phyloP scores from a whole-genome alignment of 2,329 filamentous ascomycete species.

The Paecilomyces formosus region DNA sequence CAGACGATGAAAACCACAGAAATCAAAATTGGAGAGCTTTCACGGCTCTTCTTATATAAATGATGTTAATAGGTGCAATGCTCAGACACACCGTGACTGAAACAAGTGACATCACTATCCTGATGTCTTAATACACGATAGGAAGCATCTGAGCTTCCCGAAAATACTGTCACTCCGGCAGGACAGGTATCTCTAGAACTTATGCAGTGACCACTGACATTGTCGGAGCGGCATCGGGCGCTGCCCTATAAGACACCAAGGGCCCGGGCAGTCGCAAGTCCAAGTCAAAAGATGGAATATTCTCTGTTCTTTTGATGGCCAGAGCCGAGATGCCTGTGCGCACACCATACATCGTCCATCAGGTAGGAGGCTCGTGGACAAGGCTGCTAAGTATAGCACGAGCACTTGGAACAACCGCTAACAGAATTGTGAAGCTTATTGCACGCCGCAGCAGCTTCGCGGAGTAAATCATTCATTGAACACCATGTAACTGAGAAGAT shows the following conservation, averaged over 20 bases:
- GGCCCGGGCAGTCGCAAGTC: too few relatives aligned
- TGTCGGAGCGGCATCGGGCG: too few relatives aligned
- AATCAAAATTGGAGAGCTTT: too few relatives aligned
- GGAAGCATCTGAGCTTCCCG: not conserved
- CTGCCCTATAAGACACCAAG: too few relatives aligned
- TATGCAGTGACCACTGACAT: too few relatives aligned
- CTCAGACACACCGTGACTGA: not conserved
- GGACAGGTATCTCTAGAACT: not conserved
- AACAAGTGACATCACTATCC: not conserved
- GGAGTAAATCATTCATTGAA: not conserved
- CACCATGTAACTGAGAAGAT: not conserved
- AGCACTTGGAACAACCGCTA: too few relatives aligned
- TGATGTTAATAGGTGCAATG: not conserved
- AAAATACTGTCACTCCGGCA: not conserved
- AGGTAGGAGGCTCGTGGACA: too few relatives aligned
- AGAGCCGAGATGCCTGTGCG: too few relatives aligned
- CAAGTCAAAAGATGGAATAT: too few relatives aligned
- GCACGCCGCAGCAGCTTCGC: not conserved
- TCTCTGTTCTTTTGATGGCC: too few relatives aligned
- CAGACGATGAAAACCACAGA: not conserved
- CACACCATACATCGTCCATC: too few relatives aligned
- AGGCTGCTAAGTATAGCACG: too few relatives aligned
- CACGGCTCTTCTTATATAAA: not conserved
- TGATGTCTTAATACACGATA: not conserved
- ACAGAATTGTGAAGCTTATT: not conserved